These are phyloP conservation scores for Cordyceps sp. DNA, from an alignment of 2,329 filamentous ascomycete genomes.

Conservation along the genomic window DNA sequence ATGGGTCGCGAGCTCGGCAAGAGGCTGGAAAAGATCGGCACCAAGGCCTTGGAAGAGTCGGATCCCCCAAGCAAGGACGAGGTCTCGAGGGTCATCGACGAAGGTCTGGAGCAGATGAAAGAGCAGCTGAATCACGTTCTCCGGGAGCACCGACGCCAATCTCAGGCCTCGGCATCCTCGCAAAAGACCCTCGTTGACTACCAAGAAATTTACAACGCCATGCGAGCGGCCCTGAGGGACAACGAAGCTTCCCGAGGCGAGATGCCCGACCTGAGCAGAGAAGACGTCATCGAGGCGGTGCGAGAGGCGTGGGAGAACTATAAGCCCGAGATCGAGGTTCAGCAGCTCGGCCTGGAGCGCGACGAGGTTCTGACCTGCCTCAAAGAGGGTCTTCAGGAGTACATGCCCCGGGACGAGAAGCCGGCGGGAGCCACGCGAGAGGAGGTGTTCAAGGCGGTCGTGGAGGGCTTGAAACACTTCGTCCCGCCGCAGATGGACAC, in stretches of 20 bases:
- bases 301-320: slow-evolving; percentile 87
- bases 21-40: slow-evolving; percentile 56
- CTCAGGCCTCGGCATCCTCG: slow-evolving; percentile 44
- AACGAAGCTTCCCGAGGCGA: slow-evolving; percentile 27
- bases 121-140: slow-evolving; percentile 70
- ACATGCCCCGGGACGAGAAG: slow-evolving; percentile 37
- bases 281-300: slow-evolving; percentile 75
- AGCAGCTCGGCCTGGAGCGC: slow-evolving; percentile 77
- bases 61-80: slow-evolving; percentile 48
- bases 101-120: slow-evolving; percentile 67
- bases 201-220: slow-evolving; percentile 71
- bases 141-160: slow-evolving; percentile 56
- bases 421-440: slow-evolving; percentile 55
- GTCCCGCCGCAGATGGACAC: slow-evolving; percentile 56
- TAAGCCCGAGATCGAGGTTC: slow-evolving; percentile 81
- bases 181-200: slow-evolving; percentile 50
- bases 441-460: slow-evolving; percentile 70
- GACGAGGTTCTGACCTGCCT: slow-evolving; percentile 82
- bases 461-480: slow-evolving; percentile 74
- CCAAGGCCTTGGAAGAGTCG: slow-evolving; percentile 25
- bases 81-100: slow-evolving; percentile 58
- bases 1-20: slow-evolving; percentile 87
- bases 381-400: slow-evolving; percentile 69
- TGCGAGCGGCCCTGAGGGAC: slow-evolving; percentile 58
- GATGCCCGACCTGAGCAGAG: slow-evolving; percentile 41